These are phyloP conservation scores for Calonectria montana DNA, from an alignment of 2,329 filamentous ascomycete species.

Conservation along the genomic window DNA sequence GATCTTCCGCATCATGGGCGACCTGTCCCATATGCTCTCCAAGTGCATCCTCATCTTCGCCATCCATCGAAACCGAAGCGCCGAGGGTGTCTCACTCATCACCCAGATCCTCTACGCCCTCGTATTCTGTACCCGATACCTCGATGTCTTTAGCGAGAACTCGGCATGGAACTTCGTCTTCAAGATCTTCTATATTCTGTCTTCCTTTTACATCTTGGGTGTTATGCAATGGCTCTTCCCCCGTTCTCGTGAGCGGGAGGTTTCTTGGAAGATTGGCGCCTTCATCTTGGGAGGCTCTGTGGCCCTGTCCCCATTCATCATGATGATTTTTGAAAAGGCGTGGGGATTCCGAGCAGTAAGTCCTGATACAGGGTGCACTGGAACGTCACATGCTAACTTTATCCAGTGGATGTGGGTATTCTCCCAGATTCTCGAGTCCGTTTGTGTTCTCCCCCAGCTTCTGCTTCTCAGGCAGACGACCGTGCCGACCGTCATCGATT, in stretches of 20 bases:
- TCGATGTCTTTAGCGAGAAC: slow-evolving; percentile 77
- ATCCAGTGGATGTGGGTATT: slow-evolving; percentile 84
- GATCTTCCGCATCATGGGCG: slow-evolving; percentile 82
- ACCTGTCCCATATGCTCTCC: slow-evolving; percentile 85
- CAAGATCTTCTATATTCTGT: slow-evolving; percentile 89
- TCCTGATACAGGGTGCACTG: not conserved
- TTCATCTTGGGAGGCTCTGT: slow-evolving; percentile 74
- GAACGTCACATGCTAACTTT: slow-evolving; percentile 21
- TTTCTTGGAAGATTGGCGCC: slow-evolving; percentile 91
- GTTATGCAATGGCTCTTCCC: slow-evolving; percentile 90
- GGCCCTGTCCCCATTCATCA: slow-evolving; percentile 77
- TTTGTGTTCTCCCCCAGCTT: slow-evolving; percentile 91
- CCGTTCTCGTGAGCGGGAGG: slow-evolving; percentile 88
- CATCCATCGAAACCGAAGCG: slow-evolving; percentile 88
- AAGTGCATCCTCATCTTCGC: slow-evolving; percentile 93
- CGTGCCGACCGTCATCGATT: slow-evolving; percentile 95
- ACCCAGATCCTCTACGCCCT: slow-evolving; percentile 88
- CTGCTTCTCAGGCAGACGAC: slow-evolving; percentile 93
- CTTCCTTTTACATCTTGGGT: slow-evolving; percentile 86
- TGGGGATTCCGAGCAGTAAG: slow-evolving; percentile 66
- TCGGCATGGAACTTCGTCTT: slow-evolving; percentile 80
- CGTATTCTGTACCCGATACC: slow-evolving; percentile 89
- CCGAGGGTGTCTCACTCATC: slow-evolving; percentile 92
- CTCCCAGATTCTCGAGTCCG: slow-evolving; percentile 90
- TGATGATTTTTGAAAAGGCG: slow-evolving; percentile 70